phyloP scores from a whole-genome alignment of 2,329 filamentous ascomycete species.

The Colletotrichum camelliae region DNA sequence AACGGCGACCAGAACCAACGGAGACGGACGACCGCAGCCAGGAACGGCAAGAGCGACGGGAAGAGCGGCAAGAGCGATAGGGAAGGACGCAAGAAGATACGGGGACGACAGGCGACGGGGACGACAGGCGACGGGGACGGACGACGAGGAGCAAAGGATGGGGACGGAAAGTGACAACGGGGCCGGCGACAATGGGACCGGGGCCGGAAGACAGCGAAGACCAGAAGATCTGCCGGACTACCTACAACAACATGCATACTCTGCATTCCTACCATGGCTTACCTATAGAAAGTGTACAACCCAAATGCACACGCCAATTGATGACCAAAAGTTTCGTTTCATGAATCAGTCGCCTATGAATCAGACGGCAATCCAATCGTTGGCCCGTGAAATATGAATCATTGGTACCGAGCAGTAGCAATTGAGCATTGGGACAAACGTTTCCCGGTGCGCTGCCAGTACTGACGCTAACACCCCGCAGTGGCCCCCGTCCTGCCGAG shows the following conservation, averaged over 20 bases:
- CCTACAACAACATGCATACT: background rate
- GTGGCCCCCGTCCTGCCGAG: conserved; percentile 16
- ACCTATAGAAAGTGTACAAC: background rate
- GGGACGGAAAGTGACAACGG: background rate
- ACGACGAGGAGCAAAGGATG: background rate
- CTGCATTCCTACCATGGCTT: background rate
- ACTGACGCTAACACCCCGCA: conserved; percentile 11
- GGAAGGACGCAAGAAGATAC: too few species aligned
- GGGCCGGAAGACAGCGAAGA: background rate
- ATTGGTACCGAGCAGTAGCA: background rate
- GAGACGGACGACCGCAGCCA: background rate
- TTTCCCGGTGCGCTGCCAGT: background rate
- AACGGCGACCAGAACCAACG: background rate
- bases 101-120: too few species aligned
- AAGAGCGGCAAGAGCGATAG: background rate
- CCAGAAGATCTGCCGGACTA: background rate
- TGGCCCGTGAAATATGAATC: background rate
- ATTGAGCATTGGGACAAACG: background rate
- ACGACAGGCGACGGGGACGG: too few species aligned
- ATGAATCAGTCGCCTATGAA: background rate
- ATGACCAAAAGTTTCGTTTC: background rate
- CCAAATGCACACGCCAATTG: background rate
- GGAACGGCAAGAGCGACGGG: background rate
- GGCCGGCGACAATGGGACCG: background rate
- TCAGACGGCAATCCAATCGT: background rate